These are phyloP conservation scores for Penicillium macrosclerotiorum DNA, from an alignment of 495 filamentous ascomycete species.

Conservation along the genomic window DNA sequence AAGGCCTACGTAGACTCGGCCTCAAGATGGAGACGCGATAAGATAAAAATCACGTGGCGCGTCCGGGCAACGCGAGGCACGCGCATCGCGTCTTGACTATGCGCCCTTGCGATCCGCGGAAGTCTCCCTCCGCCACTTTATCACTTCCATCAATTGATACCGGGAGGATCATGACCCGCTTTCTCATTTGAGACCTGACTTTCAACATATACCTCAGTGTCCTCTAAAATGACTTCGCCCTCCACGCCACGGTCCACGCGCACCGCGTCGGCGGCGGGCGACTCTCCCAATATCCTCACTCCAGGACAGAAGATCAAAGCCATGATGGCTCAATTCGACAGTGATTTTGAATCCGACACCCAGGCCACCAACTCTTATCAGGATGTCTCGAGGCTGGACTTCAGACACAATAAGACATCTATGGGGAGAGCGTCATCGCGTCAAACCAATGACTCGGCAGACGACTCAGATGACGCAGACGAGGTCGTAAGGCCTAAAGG, in stretches of 20 bases:
- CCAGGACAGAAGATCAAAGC: slow-evolving; percentile 69
- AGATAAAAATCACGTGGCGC: slow-evolving; percentile 22
- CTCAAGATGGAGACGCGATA: slow-evolving; percentile 6
- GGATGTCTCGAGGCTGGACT: slow-evolving; percentile 23
- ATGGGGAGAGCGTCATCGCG: slow-evolving; percentile 4
- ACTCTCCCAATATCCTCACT: slow-evolving; percentile 52
- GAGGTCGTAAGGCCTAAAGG: slow-evolving; percentile 62
- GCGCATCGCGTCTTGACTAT: slow-evolving; percentile 28
- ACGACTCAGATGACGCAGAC: slow-evolving; percentile 46
- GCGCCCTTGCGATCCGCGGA: slow-evolving; percentile 21
- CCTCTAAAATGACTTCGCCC: slow-evolving; percentile 36
- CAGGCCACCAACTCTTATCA: slow-evolving; percentile 12
- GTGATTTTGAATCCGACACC: slow-evolving; percentile 53
- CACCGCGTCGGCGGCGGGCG: slow-evolving; percentile 30
- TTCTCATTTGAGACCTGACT: background rate
- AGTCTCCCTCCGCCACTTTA: slow-evolving; percentile 1
- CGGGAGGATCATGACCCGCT: slow-evolving; percentile 6
- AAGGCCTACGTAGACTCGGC: too few species aligned
- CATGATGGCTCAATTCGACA: slow-evolving; percentile 62
- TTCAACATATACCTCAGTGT: background rate
- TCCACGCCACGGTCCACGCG: slow-evolving; percentile 46
- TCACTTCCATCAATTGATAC: background rate
- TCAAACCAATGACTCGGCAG: slow-evolving; percentile 16
- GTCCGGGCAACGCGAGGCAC: slow-evolving; percentile 27
- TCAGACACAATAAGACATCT: slow-evolving; percentile 14